Base-by-base conservation (phyloP, 306 rosid genomes). In the Rosa multiflora region DNA sequence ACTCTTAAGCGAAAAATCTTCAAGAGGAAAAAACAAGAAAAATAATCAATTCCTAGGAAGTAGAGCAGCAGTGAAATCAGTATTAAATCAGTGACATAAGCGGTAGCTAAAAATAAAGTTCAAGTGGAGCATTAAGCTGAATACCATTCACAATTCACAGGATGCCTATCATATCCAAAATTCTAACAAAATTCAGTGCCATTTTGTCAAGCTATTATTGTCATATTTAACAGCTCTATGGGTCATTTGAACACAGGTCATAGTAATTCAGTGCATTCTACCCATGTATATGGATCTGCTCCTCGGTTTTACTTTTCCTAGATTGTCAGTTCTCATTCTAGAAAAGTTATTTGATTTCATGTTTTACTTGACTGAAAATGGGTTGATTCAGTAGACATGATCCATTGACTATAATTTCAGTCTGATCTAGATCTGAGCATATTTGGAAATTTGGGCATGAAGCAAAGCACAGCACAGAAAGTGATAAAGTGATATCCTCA, bases 1-100 rank as follows among this genome's bases (percentile, higher is more conserved):
- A 73, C 78, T 86, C 82, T 89, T 66, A 67, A 93, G 86, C 75
- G 64, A 79, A 78, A 91, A 72, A 85, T 91, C 94, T 93, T 79
- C 73, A 51, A 55, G 72, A 66, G 26, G 72, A 73, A 76, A 35
- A 35, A 62, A 78, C 82, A 74, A 11, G 72, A 85, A 46, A 81
- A 77, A 35, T 4, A 80, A 62, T 75, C 81, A 72, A 77, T 66
- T 51, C 81, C 66, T 51, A 26, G 23, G 32, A 10, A 52, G 48
- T 8, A 48, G 23, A 44, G 53, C 32, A 46, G 9, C 47, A 51
- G 71, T 67, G 59, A 32, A 23, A 76, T 74, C 49, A 23, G 70
- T 26, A 59, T 51, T 10, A 37, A 32, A 26, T 49, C 59, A 61
- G 17, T 14, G 46, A 8, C 3, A 21, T 23, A 23, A 12, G 56